A percentile compares a stretch with the other conserved stretches of the same genome.
Evolutionary conservation across 768 basidiomycete genomes (phyloP).

Genomic region (Tulasnella sp.): DNA sequence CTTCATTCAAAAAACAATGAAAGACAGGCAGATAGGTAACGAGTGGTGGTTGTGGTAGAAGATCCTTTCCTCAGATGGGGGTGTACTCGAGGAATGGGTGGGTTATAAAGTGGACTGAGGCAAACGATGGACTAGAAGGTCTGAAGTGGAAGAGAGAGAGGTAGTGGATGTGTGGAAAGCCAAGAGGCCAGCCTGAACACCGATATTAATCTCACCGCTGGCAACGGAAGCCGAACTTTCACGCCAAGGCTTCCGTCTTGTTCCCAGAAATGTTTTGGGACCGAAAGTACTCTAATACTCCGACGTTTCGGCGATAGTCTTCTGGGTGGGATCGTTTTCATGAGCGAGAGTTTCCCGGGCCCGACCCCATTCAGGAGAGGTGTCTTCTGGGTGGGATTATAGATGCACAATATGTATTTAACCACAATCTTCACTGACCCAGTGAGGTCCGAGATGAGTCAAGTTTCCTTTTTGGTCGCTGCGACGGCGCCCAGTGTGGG

Average conservation of each 20-base stretch:
- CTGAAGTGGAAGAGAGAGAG: neutral
- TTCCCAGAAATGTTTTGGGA: no score
- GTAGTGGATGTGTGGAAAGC: neutral
- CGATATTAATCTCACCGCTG: neutral
- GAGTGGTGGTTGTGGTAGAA: neutral
- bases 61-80: neutral
- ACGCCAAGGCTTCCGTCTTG: neutral
- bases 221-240: neutral
- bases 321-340: no score
- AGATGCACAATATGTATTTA: no score
- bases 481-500: no score
- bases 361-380: no score
- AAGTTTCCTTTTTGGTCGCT: no score
- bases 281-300: no score
- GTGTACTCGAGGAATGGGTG: neutral
- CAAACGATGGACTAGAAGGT: neutral
- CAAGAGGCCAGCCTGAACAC: neutral
- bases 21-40: neutral
- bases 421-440: no score
- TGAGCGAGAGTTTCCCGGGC: no score
- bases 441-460: no score
- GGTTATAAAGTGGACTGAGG: conserved; percentile 10
- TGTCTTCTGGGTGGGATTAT: no score
- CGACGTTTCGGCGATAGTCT: no score
- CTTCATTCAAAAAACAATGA: conserved; percentile 1